These are phyloP conservation scores for Cunninghamia lanceolata DNA, from an alignment of 75 land plant genomes.

Conservation along the genomic window DNA sequence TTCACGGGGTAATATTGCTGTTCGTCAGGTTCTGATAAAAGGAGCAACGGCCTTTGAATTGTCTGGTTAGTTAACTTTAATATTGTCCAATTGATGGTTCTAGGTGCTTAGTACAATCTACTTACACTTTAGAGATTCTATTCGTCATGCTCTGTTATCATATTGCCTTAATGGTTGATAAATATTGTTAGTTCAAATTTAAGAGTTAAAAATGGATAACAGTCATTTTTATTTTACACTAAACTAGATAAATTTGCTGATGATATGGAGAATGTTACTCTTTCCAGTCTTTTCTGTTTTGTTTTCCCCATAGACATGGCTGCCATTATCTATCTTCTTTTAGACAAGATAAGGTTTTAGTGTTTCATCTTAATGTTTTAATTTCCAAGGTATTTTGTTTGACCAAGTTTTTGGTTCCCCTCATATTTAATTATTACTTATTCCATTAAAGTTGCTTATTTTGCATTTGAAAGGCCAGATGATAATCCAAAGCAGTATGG, in stretches of 20 bases:
- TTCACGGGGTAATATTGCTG: conserved; percentile 39
- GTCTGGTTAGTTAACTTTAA: conserved; percentile 45
- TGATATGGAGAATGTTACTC: background rate
- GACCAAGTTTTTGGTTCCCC: background rate
- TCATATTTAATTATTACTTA: background rate
- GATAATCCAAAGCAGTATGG: background rate
- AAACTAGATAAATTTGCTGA: background rate
- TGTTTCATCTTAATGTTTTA: background rate
- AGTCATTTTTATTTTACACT: background rate
- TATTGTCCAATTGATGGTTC: background rate
- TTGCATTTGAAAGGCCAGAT: background rate
- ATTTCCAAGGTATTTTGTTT: background rate
- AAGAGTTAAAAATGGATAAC: background rate
- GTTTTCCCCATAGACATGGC: background rate
- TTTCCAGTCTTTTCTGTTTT: background rate
- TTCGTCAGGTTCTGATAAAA: conserved; percentile 45
- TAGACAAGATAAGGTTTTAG: background rate
- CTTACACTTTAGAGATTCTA: background rate
- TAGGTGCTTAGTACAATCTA: background rate
- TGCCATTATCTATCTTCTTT: background rate
- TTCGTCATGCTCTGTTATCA: background rate
- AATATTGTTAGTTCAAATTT: background rate
- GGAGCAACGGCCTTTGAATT: conserved; percentile 85
- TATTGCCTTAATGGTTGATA: background rate
- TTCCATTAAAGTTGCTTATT: background rate